Evolutionary conservation across 306 rosid genomes (phyloP).

Genomic region (Calophaca sinica): DNA sequence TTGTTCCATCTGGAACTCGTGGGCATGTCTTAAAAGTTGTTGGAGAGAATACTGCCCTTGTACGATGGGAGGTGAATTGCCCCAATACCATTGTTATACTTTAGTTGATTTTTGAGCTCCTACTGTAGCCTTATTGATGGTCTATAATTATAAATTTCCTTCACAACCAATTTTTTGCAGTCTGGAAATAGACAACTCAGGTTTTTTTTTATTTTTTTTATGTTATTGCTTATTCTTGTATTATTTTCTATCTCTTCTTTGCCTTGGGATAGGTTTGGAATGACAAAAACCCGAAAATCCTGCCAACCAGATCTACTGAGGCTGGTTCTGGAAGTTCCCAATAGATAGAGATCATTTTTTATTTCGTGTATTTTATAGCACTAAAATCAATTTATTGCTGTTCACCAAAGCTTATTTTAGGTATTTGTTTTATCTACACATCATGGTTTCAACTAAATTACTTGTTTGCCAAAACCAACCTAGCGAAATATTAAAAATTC

Average conservation of each 20-base stretch:
- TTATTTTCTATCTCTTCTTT: conserved; percentile 34
- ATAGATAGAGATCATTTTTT: conserved; percentile 17
- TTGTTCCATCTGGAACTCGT: conserved; percentile 76
- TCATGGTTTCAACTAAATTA: conserved; percentile 10
- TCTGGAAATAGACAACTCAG: conserved; percentile 13
- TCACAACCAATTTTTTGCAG: conserved; percentile 11
- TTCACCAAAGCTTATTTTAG: conserved; percentile 9
- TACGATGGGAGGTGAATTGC: conserved; percentile 88
- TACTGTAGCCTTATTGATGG: conserved; percentile 7
- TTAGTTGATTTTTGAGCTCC: conserved; percentile 31
- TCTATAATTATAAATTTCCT: conserved; percentile 11
- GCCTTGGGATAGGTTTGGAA: conserved; percentile 28
- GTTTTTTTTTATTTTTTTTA: background rate
- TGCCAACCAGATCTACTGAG: conserved; percentile 5
- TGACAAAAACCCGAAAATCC: conserved; percentile 20
- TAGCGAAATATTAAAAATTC: conserved; percentile 20
- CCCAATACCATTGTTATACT: conserved; percentile 22
- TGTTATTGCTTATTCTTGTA: conserved; percentile 25
- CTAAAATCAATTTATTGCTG: conserved; percentile 16
- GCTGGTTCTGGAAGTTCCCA: conserved; percentile 37
- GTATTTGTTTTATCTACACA: conserved; percentile 1
- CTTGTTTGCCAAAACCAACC: conserved; percentile 29
- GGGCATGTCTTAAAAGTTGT: conserved; percentile 78
- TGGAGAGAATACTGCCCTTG: conserved; percentile 78
- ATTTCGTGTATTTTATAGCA: background rate